phyloP scores from a whole-genome alignment of 345 rosid species.

The Bruguiera gymnorhiza region DNA sequence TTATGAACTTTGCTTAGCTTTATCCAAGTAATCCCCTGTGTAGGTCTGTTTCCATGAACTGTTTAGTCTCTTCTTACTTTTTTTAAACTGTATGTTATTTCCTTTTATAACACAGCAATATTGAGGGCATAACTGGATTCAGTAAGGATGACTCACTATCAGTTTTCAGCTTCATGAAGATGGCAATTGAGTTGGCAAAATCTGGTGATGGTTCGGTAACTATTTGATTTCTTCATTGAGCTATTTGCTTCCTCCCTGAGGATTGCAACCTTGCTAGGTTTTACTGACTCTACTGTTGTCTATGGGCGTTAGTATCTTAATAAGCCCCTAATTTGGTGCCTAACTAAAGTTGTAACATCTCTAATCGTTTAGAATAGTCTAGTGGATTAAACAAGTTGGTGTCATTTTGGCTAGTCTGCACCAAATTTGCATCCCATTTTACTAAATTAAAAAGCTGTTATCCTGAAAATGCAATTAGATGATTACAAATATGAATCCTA shows the following conservation, averaged over 20 bases:
- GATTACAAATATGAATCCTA: background rate
- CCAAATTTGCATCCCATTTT: background rate
- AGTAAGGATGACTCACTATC: constrained; percentile 55
- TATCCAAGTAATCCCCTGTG: no score
- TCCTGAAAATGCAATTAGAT: background rate
- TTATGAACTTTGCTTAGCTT: no score
- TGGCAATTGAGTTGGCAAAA: constrained; percentile 53
- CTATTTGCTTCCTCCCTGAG: background rate
- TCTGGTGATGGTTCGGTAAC: constrained; percentile 56
- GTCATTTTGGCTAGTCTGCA: background rate
- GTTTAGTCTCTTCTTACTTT: background rate
- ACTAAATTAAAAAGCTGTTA: background rate
- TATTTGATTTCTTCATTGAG: constrained; percentile 9
- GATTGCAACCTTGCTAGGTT: background rate
- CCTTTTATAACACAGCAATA: constrained; percentile 45
- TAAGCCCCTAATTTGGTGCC: background rate
- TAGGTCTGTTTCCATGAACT: no score
- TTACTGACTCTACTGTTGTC: background rate
- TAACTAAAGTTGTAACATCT: background rate
- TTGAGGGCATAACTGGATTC: constrained; percentile 78
- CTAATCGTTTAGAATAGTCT: background rate
- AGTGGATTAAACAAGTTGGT: background rate
- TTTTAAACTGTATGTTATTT: background rate
- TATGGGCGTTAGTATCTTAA: background rate
- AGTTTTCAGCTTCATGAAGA: constrained; percentile 55